These are phyloP conservation scores for Xylaria curta DNA, from an alignment of 495 filamentous ascomycete genomes.

Conservation along the genomic window DNA sequence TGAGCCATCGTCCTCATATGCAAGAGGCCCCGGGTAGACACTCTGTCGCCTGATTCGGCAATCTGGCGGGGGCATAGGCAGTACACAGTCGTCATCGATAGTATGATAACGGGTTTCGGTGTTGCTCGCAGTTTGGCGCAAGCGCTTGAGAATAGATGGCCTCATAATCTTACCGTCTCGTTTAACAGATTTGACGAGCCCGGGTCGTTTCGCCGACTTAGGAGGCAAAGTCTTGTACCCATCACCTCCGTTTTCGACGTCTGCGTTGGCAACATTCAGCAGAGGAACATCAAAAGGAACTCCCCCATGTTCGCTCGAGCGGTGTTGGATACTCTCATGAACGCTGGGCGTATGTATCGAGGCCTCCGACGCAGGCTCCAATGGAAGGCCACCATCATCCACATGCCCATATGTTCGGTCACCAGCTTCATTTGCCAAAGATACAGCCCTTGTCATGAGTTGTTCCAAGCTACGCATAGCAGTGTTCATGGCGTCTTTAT, in stretches of 20 bases:
- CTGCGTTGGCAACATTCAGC: slow-evolving; percentile 4
- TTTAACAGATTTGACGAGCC: slow-evolving; percentile 32
- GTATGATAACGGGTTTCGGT: slow-evolving; percentile 28
- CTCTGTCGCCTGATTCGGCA: slow-evolving; percentile 31
- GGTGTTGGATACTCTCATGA: slow-evolving; percentile 28
- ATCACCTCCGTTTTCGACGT: slow-evolving; percentile 2
- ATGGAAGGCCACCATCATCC: slow-evolving; percentile 27
- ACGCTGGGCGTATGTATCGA: slow-evolving; percentile 26
- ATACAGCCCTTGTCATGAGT: slow-evolving; percentile 54
- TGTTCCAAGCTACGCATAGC: slow-evolving; percentile 53
- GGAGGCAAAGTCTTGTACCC: slow-evolving; percentile 16
- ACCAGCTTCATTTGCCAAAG: slow-evolving; percentile 48
- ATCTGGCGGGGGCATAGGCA: slow-evolving; percentile 35
- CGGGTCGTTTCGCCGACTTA: slow-evolving; percentile 30
- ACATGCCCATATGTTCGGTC: slow-evolving; percentile 31
- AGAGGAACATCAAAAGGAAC: not conserved
- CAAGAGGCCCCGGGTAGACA: slow-evolving; percentile 26
- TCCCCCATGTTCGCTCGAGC: slow-evolving; percentile 26
- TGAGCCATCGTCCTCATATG: slow-evolving; percentile 40
- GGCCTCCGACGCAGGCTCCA: slow-evolving; percentile 26
- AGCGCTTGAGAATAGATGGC: not conserved
- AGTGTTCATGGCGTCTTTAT: slow-evolving; percentile 33
- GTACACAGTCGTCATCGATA: slow-evolving; percentile 30
- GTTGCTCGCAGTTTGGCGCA: slow-evolving; percentile 15
- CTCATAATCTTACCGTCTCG: not conserved